Percentiles rank a stretch among this genome's conserved stretches.
Conservation (phyloP, 2,329 filamentous ascomycete genomes). For the Hypoxylon sp. region DNA sequence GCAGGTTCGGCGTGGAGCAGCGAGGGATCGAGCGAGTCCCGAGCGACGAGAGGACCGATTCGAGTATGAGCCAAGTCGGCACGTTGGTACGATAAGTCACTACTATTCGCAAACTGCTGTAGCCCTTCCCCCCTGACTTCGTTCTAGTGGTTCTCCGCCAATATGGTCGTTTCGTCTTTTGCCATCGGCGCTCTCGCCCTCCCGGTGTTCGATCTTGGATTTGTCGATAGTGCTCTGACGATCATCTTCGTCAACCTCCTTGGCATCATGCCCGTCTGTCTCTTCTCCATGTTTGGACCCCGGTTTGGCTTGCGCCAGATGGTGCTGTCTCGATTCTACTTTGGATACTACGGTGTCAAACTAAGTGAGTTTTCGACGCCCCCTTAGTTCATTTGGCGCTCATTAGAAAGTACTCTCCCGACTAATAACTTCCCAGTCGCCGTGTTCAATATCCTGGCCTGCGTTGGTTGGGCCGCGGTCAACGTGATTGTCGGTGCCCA, state of each 20-base stretch:
- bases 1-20: conserved; percentile 76
- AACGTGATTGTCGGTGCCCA: conserved; percentile 86
- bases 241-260: conserved; percentile 82
- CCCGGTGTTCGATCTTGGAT: conserved; percentile 77
- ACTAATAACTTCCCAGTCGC: conserved; percentile 63
- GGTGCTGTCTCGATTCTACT: conserved; percentile 83
- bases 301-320: conserved; percentile 82
- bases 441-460: conserved; percentile 77
- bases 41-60: conserved; percentile 75
- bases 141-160: conserved; percentile 79
- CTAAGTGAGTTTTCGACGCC: conserved; percentile 62
- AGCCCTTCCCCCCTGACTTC: conserved; percentile 1
- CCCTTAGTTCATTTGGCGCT: background rate
- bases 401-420: conserved; percentile 9
- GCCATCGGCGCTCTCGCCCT: conserved; percentile 78
- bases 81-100: conserved; percentile 70
- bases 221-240: conserved; percentile 77
- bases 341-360: conserved; percentile 78
- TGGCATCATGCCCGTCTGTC: conserved; percentile 78
- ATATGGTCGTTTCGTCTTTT: conserved; percentile 82
- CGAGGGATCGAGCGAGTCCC: conserved; percentile 82
- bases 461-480: conserved; percentile 80
- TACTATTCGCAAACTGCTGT: background rate
- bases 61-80: conserved; percentile 73
- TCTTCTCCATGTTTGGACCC: conserved; percentile 82